Percentiles rank a stretch among this genome's conserved stretches.
phyloP scores from a whole-genome alignment of 2,329 filamentous ascomycete genomes.

The Talaromyces sp. region DNA sequence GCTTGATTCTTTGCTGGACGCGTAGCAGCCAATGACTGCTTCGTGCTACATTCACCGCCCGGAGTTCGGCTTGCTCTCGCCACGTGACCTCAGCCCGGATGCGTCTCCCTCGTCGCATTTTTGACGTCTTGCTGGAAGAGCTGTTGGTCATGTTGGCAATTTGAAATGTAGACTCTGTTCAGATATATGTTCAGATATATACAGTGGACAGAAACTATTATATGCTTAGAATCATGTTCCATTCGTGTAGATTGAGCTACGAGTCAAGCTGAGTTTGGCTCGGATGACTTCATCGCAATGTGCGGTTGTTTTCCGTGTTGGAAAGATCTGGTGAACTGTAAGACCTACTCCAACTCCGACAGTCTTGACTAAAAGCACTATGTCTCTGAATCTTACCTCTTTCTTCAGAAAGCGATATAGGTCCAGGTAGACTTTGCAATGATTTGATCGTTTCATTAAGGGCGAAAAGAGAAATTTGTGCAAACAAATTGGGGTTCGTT shows the following conservation, averaged over 20 bases:
- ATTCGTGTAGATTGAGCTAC: not conserved
- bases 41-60: constrained; percentile 7
- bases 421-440: not conserved
- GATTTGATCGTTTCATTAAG: not conserved
- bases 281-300: constrained; percentile 9
- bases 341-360: not conserved
- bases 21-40: constrained; percentile 10
- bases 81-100: constrained; percentile 18
- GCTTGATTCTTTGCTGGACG: constrained; percentile 11
- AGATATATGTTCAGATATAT: not conserved
- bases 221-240: not conserved
- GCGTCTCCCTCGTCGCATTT: constrained; percentile 6
- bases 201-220: too few relatives aligned
- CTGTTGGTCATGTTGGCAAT: not conserved
- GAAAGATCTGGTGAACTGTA: not conserved
- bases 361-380: not conserved
- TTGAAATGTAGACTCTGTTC: not conserved
- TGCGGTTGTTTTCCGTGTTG: constrained; percentile 1
- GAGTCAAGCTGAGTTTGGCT: not conserved
- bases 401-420: too few relatives aligned
- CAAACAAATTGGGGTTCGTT: constrained; percentile 10
- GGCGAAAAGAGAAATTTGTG: not conserved
- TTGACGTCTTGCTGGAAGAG: not conserved
- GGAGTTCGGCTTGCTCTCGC: constrained; percentile 7
- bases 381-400: not conserved